Evolutionary conservation across 2,329 filamentous ascomycete species (phyloP), one percentile per base, ranked within the genome.

Genomic region (Podosphaera aphanis): DNA sequence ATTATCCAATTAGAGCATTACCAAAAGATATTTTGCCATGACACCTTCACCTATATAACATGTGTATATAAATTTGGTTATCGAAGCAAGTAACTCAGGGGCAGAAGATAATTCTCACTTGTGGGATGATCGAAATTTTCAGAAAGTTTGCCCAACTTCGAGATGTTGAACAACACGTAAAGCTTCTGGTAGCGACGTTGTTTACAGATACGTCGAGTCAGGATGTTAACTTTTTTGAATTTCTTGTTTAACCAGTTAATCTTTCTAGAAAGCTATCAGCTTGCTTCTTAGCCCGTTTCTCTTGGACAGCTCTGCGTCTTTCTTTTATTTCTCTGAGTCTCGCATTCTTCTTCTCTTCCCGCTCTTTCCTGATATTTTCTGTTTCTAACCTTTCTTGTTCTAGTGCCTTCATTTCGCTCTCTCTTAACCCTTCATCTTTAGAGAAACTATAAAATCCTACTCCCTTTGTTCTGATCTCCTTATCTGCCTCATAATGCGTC

Each of bases 401-500:
- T 53, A 68, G 64, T 39, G 68, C 70, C 52, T 73, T 69, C 83
- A 95, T 93, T 67, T 95, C 83, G 43, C 56, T 55, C 55, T 63
- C 62, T 57, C 77, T 62, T 51, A 68, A 66, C 52, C 71, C 75
- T 57, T 79, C 77, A 60, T 93, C 80, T 52, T 71, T 73, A 48
- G 79, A 83, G 59, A 98, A 95, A 47, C 80, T 77, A 64, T 85
- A 94, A 63, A 95, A 98, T 0, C 83, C 90, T 0, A 82, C 83
- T 3, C 90, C 90, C 55, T 90, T 88, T 39, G 75, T 83, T 49
- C 90, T 69, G 43, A 93, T 76, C 68, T 98, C 90, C 49, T 70
- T 71, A 49, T 73, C 72, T 1, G 83, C 83, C 60, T 94, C 81
- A 62, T 95, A 98, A 63, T 95, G 88, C 55, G 70, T 68, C 54